Conservation (phyloP, 352 stramenopile genomes). For the Phytophthora megakarya region DNA sequence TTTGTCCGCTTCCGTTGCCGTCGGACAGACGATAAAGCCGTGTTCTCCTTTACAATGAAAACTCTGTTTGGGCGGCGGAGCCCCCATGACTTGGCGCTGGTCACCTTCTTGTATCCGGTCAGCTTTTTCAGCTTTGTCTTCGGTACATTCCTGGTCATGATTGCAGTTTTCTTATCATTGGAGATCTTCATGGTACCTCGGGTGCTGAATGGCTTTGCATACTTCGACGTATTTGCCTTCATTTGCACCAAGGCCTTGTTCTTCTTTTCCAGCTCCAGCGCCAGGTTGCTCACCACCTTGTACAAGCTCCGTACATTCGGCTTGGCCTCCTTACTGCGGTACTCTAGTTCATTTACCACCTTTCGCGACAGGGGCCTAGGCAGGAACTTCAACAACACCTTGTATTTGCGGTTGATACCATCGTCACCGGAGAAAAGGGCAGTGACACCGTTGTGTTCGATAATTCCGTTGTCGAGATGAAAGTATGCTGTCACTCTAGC, state of each 20-base stretch:
- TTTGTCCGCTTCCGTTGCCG: constrained; percentile 17
- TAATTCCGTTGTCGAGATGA: constrained; percentile 19
- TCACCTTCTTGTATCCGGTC: neutral
- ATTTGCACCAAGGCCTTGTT: neutral
- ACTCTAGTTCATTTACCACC: constrained; percentile 8
- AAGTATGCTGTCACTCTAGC: constrained; percentile 9
- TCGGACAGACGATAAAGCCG: constrained; percentile 6
- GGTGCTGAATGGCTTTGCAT: no score
- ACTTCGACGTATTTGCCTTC: neutral
- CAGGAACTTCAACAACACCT: constrained; percentile 7
- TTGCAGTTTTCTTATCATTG: neutral
- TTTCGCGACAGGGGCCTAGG: neutral
- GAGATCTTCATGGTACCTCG: neutral
- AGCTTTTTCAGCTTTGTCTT: no score
- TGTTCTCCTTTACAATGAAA: constrained; percentile 19
- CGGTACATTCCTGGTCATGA: no score
- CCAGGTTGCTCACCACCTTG: constrained; percentile 3
- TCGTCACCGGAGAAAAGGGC: constrained; percentile 4
- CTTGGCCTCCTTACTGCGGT: constrained; percentile 12
- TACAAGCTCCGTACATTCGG: neutral
- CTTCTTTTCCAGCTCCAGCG: constrained; percentile 5
- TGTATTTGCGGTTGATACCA: constrained; percentile 8
- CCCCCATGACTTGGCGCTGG: neutral
- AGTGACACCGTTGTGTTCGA: constrained; percentile 8
- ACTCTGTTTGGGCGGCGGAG: neutral